A percentile compares a stretch with the other conserved stretches of the same genome.
These are phyloP conservation scores for Hyaloscypha variabilis DNA, from an alignment of 495 filamentous ascomycete species.

Conservation along the genomic window DNA sequence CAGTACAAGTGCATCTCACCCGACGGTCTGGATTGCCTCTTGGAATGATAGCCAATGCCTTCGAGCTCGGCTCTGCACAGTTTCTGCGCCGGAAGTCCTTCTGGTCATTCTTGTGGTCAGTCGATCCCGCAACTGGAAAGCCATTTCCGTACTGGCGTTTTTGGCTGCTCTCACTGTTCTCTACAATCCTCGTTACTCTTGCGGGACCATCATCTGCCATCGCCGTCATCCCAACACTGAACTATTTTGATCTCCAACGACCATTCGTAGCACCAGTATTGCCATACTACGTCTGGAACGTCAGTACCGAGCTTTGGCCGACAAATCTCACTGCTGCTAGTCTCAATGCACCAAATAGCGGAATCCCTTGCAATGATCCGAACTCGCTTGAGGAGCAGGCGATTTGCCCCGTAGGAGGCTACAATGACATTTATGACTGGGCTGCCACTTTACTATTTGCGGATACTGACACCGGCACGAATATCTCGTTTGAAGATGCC, in stretches of 20 bases:
- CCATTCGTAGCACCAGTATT: neutral
- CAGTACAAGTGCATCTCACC: neutral
- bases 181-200: slow-evolving; percentile 5
- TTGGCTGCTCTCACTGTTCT: slow-evolving; percentile 17
- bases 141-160: slow-evolving; percentile 3
- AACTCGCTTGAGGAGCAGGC: neutral
- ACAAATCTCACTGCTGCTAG: neutral
- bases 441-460: neutral
- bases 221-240: slow-evolving; percentile 16
- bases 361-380: neutral
- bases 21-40: slow-evolving; percentile 3
- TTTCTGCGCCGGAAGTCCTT: slow-evolving; percentile 8
- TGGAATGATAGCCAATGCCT: slow-evolving; percentile 14
- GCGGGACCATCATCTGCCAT: slow-evolving; percentile 14
- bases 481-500: neutral
- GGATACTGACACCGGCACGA: slow-evolving; percentile 7
- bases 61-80: slow-evolving; percentile 8
- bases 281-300: slow-evolving; percentile 18
- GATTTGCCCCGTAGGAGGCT: slow-evolving; percentile 8
- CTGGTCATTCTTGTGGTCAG: slow-evolving; percentile 11
- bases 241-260: slow-evolving; percentile 10
- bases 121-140: slow-evolving; percentile 8
- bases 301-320: slow-evolving; percentile 11
- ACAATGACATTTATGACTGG: neutral
- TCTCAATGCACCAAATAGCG: slow-evolving; percentile 2